Base-by-base conservation (phyloP, 192 early-diverging fungal species). In the Phlyctochytrium arcticum region DNA sequence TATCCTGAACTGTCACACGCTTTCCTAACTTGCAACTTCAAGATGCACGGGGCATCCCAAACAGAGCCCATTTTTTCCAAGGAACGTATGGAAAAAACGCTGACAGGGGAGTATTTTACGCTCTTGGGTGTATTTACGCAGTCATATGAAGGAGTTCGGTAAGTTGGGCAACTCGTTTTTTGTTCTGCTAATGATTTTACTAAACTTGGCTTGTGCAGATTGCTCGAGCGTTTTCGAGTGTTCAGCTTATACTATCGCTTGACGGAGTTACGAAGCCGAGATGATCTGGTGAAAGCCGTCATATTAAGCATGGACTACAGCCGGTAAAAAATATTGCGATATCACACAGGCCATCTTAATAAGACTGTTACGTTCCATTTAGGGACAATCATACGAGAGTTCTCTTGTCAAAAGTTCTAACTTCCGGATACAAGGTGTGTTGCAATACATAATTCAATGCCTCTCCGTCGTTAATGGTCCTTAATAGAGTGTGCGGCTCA, bases 331-430 rank as follows among this genome's bases (percentile, higher is more conserved):
- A 35, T 12, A 29, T 36, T n/a, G 6, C 2, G 27, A 6, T 72
- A 19, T 60, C 10, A 69, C 46, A 12, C 3, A 12, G 50, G 15
- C 32, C 47, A 29, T 12, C 12, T 19, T 68, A 65, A 15, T 15
- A 2, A 53, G 15, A 65, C 12, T 60, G 49, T 27, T 5, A 23
- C 39, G 55, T 48, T n/a, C 23, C 23, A 5, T 34, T 61, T 23
- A 88, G 87, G 36, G 90, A 94, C 57, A 90, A 88, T 0, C 92
- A 94, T 70, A 81, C 88, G 0, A 79, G 92, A 6, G 80, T 91
- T 5, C 74, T 94, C 4, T 62, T 94, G 4, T 89, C 88, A 29
- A 94, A 94, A 67, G 73, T 94, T 12, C 87, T 92, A 85, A 90
- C 90, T 2, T 90, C 88, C 6, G 88, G 89, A 0, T 89, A 93